phyloP scores from a whole-genome alignment of 75 land plant genomes.

The Larix kaempferi region DNA sequence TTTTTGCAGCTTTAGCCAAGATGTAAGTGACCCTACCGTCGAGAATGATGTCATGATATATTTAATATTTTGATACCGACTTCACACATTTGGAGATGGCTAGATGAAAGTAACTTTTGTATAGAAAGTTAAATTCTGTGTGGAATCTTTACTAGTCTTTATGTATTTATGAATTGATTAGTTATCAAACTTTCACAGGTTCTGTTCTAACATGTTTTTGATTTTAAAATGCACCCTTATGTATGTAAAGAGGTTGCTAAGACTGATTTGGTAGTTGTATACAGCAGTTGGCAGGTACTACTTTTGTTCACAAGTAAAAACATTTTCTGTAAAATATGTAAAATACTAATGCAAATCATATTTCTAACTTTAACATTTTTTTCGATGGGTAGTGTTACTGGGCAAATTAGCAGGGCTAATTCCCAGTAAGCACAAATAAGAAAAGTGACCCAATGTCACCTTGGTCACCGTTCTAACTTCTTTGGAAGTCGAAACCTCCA shows the following conservation, averaged over 20 bases:
- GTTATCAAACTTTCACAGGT: background rate
- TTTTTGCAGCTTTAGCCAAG: conserved; percentile 91
- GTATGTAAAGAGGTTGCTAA: background rate
- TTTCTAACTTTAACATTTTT: background rate
- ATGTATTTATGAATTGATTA: background rate
- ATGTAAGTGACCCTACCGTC: conserved; percentile 36
- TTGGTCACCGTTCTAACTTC: too few species aligned
- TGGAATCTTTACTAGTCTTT: background rate
- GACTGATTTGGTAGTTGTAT: background rate
- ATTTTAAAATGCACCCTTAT: background rate
- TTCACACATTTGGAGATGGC: background rate
- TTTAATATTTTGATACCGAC: background rate
- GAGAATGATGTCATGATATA: background rate
- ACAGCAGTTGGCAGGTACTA: background rate
- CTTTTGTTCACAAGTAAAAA: background rate
- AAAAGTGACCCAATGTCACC: too few species aligned
- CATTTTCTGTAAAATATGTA: background rate
- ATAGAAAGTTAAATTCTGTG: background rate
- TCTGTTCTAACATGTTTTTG: background rate
- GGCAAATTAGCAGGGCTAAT: too few species aligned
- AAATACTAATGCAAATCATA: background rate
- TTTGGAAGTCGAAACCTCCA: too few species aligned
- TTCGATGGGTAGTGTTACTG: background rate
- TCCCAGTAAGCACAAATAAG: too few species aligned
- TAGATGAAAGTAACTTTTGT: background rate